Evolutionary conservation across 176 grass and related monocot species (phyloP), one percentile per base, ranked within the genome.

Genomic region (Zizania latifolia): DNA sequence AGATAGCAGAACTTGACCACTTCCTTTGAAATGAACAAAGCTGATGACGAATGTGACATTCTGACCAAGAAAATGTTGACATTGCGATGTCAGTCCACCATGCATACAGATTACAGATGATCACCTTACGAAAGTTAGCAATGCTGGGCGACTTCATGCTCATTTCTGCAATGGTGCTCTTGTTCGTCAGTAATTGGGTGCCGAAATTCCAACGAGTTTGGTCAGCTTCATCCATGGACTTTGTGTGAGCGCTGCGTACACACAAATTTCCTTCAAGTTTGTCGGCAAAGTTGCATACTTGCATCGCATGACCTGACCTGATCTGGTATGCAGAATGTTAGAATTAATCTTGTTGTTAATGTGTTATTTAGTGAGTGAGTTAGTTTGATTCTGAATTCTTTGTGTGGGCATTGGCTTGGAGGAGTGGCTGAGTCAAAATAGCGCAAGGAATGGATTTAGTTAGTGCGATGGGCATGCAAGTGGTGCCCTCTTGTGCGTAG

Each of bases 41-140:
- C 56, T 38, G 48, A 58, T 46, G 48, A 58, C 37, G 48, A 82
- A 50, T 57, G 23, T 46, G 65, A 6, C 11, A 31, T 58, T 16
- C 72, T 86, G 85, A 86, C 71, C 72, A 66, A 72, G 46, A 64
- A 58, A 64, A 32, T 74, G n/a, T 29, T 57, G 39, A 72, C 43
- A 34, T 30, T 24, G 10, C 41, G n/a, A 4, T 19, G 31, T 58
- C 46, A 15, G 5, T 33, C 2, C n/a, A 24, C 11, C 11, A 60
- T 50, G 58, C n/a, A n/a, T n/a, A n/a, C n/a, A n/a, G n/a, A n/a
- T n/a, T n/a, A n/a, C n/a, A n/a, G 41, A 2, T 0, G 6, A 30
- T 7, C 19, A 33, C 50, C 2, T 51, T 11, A 26, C 1, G 1
- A 1, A 78, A 78, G 67, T 65, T 48, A 46, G 31, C 0, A 4